Evolutionary conservation across 2,329 filamentous ascomycete species (phyloP), one percentile per base, ranked within the genome.

Genomic region (Pyrenochaeta sp.): DNA sequence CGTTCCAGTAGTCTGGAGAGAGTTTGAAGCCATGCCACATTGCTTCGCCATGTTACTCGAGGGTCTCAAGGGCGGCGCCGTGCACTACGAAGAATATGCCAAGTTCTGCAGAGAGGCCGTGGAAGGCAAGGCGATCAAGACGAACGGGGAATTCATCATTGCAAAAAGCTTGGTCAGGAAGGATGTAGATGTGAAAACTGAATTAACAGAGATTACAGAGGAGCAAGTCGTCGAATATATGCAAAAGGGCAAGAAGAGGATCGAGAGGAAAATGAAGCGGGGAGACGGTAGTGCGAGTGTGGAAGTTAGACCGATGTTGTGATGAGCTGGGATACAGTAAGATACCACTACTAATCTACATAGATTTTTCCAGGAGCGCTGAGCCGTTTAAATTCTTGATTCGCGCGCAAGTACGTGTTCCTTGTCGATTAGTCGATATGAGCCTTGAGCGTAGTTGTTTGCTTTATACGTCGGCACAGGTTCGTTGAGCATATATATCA

Each of bases 11-110:
- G 80, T 85, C 3, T 89, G 87, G 65, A 85, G 90, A 69, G 85
- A 91, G 75, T 95, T 87, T 69, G 87, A 92, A 71, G 88, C 86
- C 2, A 94, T 94, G 90, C 90, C 91, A 48, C 90, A 93, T 75
- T 86, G 85, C 62, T 94, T 83, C 60, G 74, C 67, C 0, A 74
- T 80, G 74, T 54, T 82, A 49, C 54, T 82, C 3, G 77, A 78
- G n/a, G 51, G 60, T 1, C 49, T 74, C 2, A 43, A 58, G 3
- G 72, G 58, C 0, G 62, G 68, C 6, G 52, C 65, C 6, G 56
- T 74, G 47, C 77, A 76, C 66, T 62, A 78, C 17, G 65, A 63
- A 6, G 73, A 73, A 39, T 78, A 73, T 65, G 75, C 68, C 0
- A 56, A 58, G 44, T 76, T 75, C 44, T 73, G 70, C 30, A 64